A percentile compares a stretch with the other conserved stretches of the same genome.
These are phyloP conservation scores for Monascus purpureus DNA, from an alignment of 495 filamentous ascomycete species.

Conservation along the genomic window DNA sequence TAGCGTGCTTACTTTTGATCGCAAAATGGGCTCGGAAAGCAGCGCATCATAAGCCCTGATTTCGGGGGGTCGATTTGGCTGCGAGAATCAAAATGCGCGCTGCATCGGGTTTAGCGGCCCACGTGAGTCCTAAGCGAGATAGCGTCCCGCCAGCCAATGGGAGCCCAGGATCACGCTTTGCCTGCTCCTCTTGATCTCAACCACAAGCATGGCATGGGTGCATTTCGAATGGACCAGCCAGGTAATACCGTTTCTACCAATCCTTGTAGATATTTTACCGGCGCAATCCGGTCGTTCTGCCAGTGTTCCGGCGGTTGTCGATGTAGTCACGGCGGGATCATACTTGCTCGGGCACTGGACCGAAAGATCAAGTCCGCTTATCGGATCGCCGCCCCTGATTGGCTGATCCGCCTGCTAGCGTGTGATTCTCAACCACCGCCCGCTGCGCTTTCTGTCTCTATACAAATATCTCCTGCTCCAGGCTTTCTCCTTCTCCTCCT, in stretches of 20 bases:
- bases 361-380: constrained; percentile 17
- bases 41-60: constrained; percentile 24
- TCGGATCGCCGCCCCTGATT: constrained; percentile 26
- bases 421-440: constrained; percentile 25
- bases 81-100: constrained; percentile 14
- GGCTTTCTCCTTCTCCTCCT: constrained; percentile 30
- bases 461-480: constrained; percentile 33
- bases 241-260: constrained; percentile 4
- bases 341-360: constrained; percentile 15
- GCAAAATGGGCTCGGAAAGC: constrained; percentile 21
- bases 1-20: constrained; percentile 17
- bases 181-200: constrained; percentile 24
- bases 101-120: no score
- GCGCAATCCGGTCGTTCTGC: constrained; percentile 13
- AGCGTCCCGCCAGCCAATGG: constrained; percentile 21
- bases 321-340: constrained; percentile 8
- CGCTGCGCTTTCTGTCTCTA: constrained; percentile 14
- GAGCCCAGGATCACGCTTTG: constrained; percentile 25
- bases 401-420: constrained; percentile 23
- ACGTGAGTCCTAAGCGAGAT: constrained; percentile 37
- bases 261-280: constrained; percentile 6
- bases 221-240: constrained; percentile 7
- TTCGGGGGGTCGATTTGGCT: constrained; percentile 18
- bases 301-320: constrained; percentile 16
- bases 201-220: constrained; percentile 9